Evolutionary conservation across 1,284 basidiomycete species (phyloP).

Genomic region (Porodaedalea pini): DNA sequence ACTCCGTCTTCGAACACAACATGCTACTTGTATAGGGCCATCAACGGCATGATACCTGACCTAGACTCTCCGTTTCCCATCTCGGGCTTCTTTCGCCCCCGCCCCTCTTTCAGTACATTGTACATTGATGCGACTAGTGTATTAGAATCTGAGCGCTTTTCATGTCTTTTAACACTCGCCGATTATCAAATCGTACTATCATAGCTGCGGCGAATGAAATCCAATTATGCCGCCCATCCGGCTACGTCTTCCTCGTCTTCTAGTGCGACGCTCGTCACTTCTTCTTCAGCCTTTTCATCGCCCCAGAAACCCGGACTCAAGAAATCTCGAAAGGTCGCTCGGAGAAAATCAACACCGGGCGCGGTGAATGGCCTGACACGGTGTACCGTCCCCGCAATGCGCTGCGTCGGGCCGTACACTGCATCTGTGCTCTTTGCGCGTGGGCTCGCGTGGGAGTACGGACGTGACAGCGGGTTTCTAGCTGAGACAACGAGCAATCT

Average conservation of each 20-base stretch:
- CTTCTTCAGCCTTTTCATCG: conserved; percentile 28
- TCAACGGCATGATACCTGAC: too few species aligned
- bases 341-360: conserved; percentile 27
- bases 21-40: too few species aligned
- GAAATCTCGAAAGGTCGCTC: conserved; percentile 25
- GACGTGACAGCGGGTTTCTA: neutral
- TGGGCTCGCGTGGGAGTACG: conserved; percentile 11
- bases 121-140: too few species aligned
- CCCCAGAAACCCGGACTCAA: conserved; percentile 6
- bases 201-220: too few species aligned
- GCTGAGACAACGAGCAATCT: neutral
- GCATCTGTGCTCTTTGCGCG: conserved; percentile 37
- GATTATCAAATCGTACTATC: too few species aligned
- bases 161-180: too few species aligned
- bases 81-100: too few species aligned
- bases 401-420: conserved; percentile 48
- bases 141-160: too few species aligned
- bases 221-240: neutral
- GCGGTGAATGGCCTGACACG: conserved; percentile 45
- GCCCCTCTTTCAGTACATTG: too few species aligned
- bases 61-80: too few species aligned
- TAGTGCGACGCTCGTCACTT: conserved; percentile 10
- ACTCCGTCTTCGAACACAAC: too few species aligned
- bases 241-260: conserved; percentile 8
- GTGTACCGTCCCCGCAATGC: conserved; percentile 48